Conservation (phyloP, 73 alveolate genomes). For the Tetrahymena borealis region DNA sequence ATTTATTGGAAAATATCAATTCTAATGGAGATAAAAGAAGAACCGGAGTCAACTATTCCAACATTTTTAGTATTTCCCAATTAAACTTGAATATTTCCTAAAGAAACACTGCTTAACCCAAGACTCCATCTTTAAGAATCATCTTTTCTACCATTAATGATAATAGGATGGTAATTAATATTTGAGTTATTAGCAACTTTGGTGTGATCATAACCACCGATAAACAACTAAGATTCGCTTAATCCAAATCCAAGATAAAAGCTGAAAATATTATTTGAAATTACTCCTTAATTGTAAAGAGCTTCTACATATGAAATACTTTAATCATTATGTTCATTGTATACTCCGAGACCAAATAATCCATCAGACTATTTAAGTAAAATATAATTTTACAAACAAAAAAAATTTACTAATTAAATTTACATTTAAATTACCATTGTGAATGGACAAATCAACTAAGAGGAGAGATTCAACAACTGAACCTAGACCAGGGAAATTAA, state of each 20-base stretch:
- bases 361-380: neutral
- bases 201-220: neutral
- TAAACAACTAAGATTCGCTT: neutral
- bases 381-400: neutral
- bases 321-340: neutral
- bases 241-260: neutral
- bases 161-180: neutral
- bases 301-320: neutral
- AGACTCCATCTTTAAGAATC: neutral
- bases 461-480: neutral
- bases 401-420: neutral
- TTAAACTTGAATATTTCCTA: neutral
- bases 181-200: neutral
- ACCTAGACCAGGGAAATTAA: neutral
- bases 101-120: neutral
- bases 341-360: neutral
- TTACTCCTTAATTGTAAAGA: neutral
- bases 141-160: neutral
- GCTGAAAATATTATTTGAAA: neutral
- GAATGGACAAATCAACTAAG: neutral
- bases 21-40: neutral
- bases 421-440: neutral
- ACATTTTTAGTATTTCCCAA: neutral
- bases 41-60: neutral
- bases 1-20: neutral